Evolutionary conservation across 495 filamentous ascomycete species (phyloP).

Genomic region (Aspergillus biplanus): DNA sequence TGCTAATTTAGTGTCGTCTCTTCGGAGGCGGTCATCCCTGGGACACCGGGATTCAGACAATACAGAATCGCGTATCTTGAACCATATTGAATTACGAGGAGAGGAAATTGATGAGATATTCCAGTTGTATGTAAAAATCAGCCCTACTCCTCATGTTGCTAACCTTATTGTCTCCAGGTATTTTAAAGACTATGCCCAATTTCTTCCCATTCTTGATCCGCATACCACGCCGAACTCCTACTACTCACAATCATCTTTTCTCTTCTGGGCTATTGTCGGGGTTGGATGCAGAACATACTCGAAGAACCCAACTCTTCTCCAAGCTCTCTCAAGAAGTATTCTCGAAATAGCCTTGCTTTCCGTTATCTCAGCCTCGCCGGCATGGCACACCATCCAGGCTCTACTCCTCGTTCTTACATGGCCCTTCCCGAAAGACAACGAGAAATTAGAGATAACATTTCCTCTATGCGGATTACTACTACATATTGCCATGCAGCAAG

Average conservation of each 20-base stretch:
- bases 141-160: neutral
- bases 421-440: conserved; percentile 52
- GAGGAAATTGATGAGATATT: conserved; percentile 46
- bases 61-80: conserved; percentile 35
- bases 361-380: conserved; percentile 37
- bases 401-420: conserved; percentile 52
- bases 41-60: conserved; percentile 15
- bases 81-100: conserved; percentile 31
- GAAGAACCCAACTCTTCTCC: conserved; percentile 48
- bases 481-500: conserved; percentile 55
- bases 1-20: conserved; percentile 2
- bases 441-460: conserved; percentile 46
- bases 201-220: conserved; percentile 51
- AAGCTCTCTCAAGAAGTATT: conserved; percentile 42
- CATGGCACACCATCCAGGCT: conserved; percentile 53
- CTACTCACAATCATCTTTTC: conserved; percentile 48
- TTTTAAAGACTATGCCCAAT: conserved; percentile 48
- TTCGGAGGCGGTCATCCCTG: conserved; percentile 6
- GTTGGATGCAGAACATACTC: conserved; percentile 42
- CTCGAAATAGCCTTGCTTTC: conserved; percentile 50
- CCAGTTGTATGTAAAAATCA: conserved; percentile 26
- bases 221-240: conserved; percentile 44
- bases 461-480: conserved; percentile 45
- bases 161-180: conserved; percentile 37
- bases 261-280: conserved; percentile 56